phyloP scores from a whole-genome alignment of 1,139 yeast species.

The Zygosaccharomyces pseudobailii region DNA sequence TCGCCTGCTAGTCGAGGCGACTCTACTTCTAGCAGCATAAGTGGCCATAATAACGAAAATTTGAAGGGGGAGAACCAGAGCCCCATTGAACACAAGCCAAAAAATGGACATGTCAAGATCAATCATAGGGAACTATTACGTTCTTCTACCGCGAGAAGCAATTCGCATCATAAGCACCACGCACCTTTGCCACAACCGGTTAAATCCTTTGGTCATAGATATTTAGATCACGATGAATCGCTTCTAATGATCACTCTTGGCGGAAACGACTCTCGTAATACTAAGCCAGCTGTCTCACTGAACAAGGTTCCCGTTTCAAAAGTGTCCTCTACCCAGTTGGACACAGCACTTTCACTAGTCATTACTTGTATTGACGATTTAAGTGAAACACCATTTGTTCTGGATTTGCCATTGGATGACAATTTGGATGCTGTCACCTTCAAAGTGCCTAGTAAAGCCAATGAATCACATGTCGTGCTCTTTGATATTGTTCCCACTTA shows the following conservation, averaged over 20 bases:
- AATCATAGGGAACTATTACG: constrained; percentile 13
- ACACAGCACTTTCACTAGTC: constrained; percentile 78
- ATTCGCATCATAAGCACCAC: constrained; percentile 9
- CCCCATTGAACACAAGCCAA: constrained; percentile 41
- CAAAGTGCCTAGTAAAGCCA: constrained; percentile 48
- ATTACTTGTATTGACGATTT: constrained; percentile 53
- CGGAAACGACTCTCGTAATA: constrained; percentile 70
- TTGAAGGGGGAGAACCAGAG: constrained; percentile 12
- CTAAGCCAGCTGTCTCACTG: constrained; percentile 59
- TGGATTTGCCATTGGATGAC: constrained; percentile 84
- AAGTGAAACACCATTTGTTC: constrained; percentile 58
- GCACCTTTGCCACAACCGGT: constrained; percentile 41
- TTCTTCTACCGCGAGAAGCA: constrained; percentile 10
- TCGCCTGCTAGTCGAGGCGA: not conserved
- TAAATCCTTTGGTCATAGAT: constrained; percentile 84
- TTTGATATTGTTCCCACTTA: constrained; percentile 95
- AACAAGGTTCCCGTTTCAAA: constrained; percentile 70
- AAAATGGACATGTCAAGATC: constrained; percentile 8
- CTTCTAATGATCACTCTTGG: constrained; percentile 78
- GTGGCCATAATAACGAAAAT: not conserved
- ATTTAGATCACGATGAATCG: constrained; percentile 58
- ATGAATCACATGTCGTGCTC: constrained; percentile 56
- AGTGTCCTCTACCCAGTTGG: constrained; percentile 75
- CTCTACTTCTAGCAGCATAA: not conserved
- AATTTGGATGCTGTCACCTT: constrained; percentile 82